Conservation (phyloP, 768 basidiomycete species). For the Suillus americanus region DNA sequence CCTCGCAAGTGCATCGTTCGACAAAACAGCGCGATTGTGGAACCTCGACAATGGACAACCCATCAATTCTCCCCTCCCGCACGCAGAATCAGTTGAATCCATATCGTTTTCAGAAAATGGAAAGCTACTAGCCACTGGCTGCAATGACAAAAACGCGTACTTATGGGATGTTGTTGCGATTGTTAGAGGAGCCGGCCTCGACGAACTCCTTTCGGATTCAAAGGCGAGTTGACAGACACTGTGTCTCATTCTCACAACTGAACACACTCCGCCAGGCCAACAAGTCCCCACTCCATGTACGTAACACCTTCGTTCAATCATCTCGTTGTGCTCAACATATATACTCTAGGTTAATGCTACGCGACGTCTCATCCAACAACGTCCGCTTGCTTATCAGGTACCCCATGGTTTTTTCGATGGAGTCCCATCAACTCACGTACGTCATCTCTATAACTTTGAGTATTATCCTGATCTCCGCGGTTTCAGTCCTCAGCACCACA, state of each 20-base stretch:
- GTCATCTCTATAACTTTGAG: background rate
- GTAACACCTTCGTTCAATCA: background rate
- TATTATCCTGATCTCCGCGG: background rate
- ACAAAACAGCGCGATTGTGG: background rate
- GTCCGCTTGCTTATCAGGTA: background rate
- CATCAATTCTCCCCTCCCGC: background rate
- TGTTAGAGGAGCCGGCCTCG: background rate
- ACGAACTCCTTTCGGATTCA: background rate
- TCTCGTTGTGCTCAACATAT: background rate
- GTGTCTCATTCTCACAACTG: background rate
- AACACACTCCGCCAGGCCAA: background rate
- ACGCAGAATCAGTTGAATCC: accelerated
- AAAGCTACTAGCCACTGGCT: background rate
- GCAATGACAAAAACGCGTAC: background rate
- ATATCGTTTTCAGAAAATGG: background rate
- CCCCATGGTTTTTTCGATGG: background rate
- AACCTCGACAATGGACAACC: background rate
- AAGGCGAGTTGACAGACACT: background rate
- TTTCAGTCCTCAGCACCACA: background rate
- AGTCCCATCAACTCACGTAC: background rate
- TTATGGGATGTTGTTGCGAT: background rate
- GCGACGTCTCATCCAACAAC: background rate
- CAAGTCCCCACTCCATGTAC: background rate
- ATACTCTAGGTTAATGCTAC: background rate
- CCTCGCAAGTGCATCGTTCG: background rate